Evolutionary conservation across 2,329 filamentous ascomycete genomes (phyloP).

Genomic region (Ophiocordyceps australis): DNA sequence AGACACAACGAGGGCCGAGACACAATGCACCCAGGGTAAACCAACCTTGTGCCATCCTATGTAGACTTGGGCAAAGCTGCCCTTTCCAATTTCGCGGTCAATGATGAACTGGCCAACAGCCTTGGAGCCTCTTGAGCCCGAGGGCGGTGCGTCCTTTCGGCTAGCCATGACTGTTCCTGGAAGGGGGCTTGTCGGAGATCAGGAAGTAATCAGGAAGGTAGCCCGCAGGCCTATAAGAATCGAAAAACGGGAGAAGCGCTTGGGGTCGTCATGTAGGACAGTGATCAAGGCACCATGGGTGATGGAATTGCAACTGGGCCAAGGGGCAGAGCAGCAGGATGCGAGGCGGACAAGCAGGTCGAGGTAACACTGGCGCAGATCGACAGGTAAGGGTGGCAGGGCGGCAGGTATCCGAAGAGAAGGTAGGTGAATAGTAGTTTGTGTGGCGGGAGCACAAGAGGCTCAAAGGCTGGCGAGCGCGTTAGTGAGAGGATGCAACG

Average conservation of each 20-base stretch:
- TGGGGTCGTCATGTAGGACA: conserved; percentile 23
- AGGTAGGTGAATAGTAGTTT: no score
- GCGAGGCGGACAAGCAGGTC: background rate
- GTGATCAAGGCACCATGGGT: no score
- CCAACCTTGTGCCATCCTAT: conserved; percentile 64
- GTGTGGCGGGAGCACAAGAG: no score
- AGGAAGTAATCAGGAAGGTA: conserved; percentile 10
- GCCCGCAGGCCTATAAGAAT: conserved; percentile 18
- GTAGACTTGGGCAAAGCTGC: conserved; percentile 94
- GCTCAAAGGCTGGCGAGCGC: no score
- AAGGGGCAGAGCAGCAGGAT: no score
- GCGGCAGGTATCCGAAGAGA: no score
- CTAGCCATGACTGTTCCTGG: conserved; percentile 18
- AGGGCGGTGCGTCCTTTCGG: conserved; percentile 17
- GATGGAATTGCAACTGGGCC: no score
- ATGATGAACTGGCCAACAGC: conserved; percentile 61
- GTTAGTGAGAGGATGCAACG: no score
- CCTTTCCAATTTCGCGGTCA: conserved; percentile 83
- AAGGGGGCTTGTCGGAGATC: conserved; percentile 10
- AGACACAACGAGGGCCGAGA: background rate
- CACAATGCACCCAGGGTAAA: conserved; percentile 1
- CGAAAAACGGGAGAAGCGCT: conserved; percentile 14
- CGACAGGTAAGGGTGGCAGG: no score
- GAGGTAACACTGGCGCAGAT: background rate
- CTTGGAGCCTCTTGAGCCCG: conserved; percentile 15